A percentile compares a stretch with the other conserved stretches of the same genome.
These are phyloP conservation scores for Clitocybe nebularis DNA, from an alignment of 1,284 basidiomycete genomes.

Conservation along the genomic window DNA sequence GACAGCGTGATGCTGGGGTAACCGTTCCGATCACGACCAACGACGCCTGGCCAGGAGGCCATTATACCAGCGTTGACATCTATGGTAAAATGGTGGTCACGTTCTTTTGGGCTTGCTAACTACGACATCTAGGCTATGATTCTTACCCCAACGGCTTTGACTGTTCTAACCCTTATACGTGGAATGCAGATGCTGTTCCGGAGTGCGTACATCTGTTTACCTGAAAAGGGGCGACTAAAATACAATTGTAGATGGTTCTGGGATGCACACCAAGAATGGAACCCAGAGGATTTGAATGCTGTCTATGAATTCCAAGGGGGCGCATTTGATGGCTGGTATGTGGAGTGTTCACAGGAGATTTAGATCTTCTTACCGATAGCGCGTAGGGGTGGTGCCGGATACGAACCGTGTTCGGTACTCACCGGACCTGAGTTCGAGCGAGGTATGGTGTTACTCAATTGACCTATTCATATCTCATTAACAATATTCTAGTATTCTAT, in stretches of 20 bases:
- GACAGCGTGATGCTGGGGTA: slow-evolving; percentile 39
- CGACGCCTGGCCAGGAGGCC: slow-evolving; percentile 40
- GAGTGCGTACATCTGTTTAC: slow-evolving; percentile 25
- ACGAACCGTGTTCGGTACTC: slow-evolving; percentile 31
- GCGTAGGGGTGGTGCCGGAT: slow-evolving; percentile 39
- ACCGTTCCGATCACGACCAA: slow-evolving; percentile 44
- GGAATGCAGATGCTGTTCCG: slow-evolving; percentile 41
- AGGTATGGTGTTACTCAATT: slow-evolving; percentile 21
- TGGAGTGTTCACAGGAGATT: not conserved
- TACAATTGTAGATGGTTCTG: slow-evolving; percentile 29
- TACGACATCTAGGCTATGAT: slow-evolving; percentile 41
- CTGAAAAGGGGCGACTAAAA: not conserved
- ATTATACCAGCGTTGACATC: slow-evolving; percentile 40
- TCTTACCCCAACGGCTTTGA: slow-evolving; percentile 58
- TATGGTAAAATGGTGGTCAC: slow-evolving; percentile 30
- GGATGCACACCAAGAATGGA: slow-evolving; percentile 33
- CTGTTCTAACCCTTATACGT: slow-evolving; percentile 45
- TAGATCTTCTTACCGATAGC: slow-evolving; percentile 1
- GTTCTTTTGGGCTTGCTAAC: no score
- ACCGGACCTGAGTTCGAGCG: slow-evolving; percentile 40
- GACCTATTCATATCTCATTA: not conserved
- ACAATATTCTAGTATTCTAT: slow-evolving; percentile 37
- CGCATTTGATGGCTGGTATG: slow-evolving; percentile 48
- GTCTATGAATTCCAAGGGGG: slow-evolving; percentile 50
- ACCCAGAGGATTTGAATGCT: slow-evolving; percentile 37